Evolutionary conservation across 83 land plant species (phyloP).

Genomic region (Larix sibirica): DNA sequence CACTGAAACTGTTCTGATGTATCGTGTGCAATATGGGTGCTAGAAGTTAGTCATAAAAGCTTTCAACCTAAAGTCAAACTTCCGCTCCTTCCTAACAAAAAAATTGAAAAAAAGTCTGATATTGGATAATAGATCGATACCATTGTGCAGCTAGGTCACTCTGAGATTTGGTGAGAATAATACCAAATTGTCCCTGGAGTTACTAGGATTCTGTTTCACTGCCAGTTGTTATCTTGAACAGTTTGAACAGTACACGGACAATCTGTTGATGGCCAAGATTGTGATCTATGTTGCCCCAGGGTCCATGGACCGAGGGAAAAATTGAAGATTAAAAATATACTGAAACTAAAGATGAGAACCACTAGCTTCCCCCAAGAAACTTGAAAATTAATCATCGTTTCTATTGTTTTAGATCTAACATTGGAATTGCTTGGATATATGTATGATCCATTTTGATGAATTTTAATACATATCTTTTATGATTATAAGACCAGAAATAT

Average conservation of each 20-base stretch:
- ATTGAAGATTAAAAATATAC: too few species aligned
- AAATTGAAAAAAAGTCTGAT: not conserved
- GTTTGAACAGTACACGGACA: not conserved
- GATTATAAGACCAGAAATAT: too few species aligned
- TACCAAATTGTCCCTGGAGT: not conserved
- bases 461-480: too few species aligned
- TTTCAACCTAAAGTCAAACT: not conserved
- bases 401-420: too few species aligned
- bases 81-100: not conserved
- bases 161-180: not conserved
- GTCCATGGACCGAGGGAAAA: too few species aligned
- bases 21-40: not conserved
- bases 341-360: too few species aligned
- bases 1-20: slow-evolving; percentile 1
- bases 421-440: too few species aligned
- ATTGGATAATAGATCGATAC: not conserved
- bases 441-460: too few species aligned
- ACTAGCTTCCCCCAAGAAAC: too few species aligned
- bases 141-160: not conserved
- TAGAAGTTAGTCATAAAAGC: not conserved
- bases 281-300: not conserved
- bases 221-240: not conserved
- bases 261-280: not conserved
- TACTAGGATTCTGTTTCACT: not conserved
- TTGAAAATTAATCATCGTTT: too few species aligned